Percentiles rank a stretch among this genome's conserved stretches.
These are phyloP conservation scores for Warburgia ugandensis DNA, from an alignment of 164 flowering plant species.

Conservation along the genomic window DNA sequence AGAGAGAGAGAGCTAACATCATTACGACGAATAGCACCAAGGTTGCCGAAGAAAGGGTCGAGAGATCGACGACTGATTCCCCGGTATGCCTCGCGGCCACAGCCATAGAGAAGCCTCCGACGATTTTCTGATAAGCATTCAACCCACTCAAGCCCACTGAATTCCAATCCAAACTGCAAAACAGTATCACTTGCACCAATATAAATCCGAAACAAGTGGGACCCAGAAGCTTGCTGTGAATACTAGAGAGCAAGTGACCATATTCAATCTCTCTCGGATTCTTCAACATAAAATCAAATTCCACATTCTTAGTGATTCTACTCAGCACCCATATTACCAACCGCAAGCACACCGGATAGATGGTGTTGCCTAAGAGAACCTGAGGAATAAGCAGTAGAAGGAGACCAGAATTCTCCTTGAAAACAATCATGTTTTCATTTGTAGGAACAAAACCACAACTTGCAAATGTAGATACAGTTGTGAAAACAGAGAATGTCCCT, in stretches of 20 bases:
- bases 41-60: conserved; percentile 42
- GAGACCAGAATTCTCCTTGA: conserved; percentile 53
- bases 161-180: conserved; percentile 58
- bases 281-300: conserved; percentile 30
- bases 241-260: conserved; percentile 33
- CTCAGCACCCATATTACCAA: conserved; percentile 30
- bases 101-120: conserved; percentile 39
- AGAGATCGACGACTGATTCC: conserved; percentile 49
- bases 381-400: conserved; percentile 52
- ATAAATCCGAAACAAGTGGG: conserved; percentile 40
- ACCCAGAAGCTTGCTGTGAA: conserved; percentile 18
- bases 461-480: conserved; percentile 42
- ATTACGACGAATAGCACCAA: conserved; percentile 54
- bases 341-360: conserved; percentile 44
- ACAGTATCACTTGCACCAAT: conserved; percentile 32
- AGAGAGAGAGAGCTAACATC: conserved; percentile 45
- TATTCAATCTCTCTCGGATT: conserved; percentile 30
- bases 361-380: conserved; percentile 56
- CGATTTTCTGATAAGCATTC: conserved; percentile 39
- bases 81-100: conserved; percentile 65
- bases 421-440: conserved; percentile 73
- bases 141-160: conserved; percentile 41
- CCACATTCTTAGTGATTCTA: conserved; percentile 19
- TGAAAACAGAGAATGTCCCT: conserved; percentile 40
- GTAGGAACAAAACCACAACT: conserved; percentile 75